These are phyloP conservation scores for Neofusicoccum laricinum DNA, from an alignment of 2,329 filamentous ascomycete genomes.

Conservation along the genomic window DNA sequence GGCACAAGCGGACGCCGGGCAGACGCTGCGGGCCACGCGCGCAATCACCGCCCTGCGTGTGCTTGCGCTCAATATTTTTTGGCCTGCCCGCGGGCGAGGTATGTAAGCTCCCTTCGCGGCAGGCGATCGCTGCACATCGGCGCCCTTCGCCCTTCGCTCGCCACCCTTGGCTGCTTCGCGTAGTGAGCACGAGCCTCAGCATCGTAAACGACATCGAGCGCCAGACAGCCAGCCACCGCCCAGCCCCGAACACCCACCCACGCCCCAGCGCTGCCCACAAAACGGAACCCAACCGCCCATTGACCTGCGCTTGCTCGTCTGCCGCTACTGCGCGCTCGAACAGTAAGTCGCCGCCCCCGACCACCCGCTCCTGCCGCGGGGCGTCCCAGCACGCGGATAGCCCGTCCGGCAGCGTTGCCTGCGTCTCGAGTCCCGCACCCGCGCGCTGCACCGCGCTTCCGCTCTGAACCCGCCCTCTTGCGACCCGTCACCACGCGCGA, in stretches of 20 bases:
- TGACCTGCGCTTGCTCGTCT: conserved; percentile 19
- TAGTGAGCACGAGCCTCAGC: conserved; percentile 16
- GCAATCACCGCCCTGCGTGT: not conserved
- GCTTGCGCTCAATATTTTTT: not conserved
- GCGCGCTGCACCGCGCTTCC: not conserved
- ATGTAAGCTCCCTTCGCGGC: not conserved
- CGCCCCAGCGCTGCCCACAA: not conserved
- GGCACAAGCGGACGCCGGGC: not conserved
- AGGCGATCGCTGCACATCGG: not conserved
- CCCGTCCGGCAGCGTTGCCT: conserved; percentile 32
- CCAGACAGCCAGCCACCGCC: not conserved
- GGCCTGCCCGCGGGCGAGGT: not conserved
- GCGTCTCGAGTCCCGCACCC: conserved; percentile 17
- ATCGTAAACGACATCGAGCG: conserved; percentile 11
- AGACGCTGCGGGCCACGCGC: not conserved
- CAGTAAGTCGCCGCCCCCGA: conserved; percentile 28
- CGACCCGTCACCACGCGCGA: not conserved
- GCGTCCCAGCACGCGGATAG: conserved; percentile 24
- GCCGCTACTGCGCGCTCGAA: not conserved
- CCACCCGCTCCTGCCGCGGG: conserved; percentile 15
- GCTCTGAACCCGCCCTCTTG: not conserved
- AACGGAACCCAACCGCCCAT: conserved; percentile 10
- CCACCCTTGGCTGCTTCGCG: conserved; percentile 12
- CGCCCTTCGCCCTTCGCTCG: conserved; percentile 14
- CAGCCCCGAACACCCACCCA: not conserved